Evolutionary conservation across 176 grass and related monocot species (phyloP).

Genomic region (Pontederia crassipes): DNA sequence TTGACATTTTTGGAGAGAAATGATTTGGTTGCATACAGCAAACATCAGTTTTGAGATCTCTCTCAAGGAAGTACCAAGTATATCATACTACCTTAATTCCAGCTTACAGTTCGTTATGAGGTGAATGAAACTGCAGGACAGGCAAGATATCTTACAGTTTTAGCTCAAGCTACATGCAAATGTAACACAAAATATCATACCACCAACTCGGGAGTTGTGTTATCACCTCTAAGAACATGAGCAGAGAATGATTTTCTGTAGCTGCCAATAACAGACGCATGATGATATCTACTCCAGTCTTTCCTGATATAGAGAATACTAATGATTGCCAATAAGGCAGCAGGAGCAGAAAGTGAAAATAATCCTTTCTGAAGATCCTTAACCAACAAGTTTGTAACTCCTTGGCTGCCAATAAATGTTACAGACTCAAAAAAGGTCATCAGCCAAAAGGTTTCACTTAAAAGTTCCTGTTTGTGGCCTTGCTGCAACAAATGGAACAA

Average conservation of each 20-base stretch:
- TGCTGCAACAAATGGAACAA: constrained; percentile 57
- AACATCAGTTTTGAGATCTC: too few relatives aligned
- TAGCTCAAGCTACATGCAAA: not conserved
- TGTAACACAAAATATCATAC: not conserved
- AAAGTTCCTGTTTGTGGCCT: constrained; percentile 69
- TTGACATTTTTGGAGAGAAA: too few relatives aligned
- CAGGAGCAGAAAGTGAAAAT: constrained; percentile 40
- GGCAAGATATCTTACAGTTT: not conserved
- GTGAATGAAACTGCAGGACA: not conserved
- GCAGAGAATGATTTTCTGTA: constrained; percentile 88
- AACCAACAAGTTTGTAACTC: constrained; percentile 49
- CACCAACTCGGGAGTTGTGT: not conserved
- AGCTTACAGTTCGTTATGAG: too few relatives aligned
- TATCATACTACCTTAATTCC: too few relatives aligned
- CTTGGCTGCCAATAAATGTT: constrained; percentile 73
- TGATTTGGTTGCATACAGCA: too few relatives aligned
- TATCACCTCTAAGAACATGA: constrained; percentile 87
- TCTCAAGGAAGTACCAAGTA: too few relatives aligned
- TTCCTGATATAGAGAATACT: constrained; percentile 67
- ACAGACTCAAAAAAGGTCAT: constrained; percentile 89
- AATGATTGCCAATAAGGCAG: constrained; percentile 55
- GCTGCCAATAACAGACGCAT: constrained; percentile 55
- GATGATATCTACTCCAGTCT: constrained; percentile 48
- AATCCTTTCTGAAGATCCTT: constrained; percentile 29
- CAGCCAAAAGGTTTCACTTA: constrained; percentile 80